A percentile compares a stretch with the other conserved stretches of the same genome.
Conservation (phyloP, 2,329 filamentous ascomycete genomes). For the Penicillium sp. region DNA sequence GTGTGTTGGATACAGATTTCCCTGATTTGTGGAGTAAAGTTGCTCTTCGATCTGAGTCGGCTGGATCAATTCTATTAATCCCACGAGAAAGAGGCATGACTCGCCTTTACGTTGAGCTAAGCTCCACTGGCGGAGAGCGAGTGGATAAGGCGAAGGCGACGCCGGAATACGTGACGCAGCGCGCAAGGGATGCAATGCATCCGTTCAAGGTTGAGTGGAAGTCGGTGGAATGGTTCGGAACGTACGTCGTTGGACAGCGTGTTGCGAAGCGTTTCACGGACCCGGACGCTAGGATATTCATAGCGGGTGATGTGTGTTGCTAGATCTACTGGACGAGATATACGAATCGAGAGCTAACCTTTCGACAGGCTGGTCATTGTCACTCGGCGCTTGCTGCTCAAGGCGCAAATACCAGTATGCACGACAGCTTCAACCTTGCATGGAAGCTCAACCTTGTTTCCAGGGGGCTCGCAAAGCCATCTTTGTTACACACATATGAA, state of each 20-base stretch:
- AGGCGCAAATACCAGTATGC: slow-evolving; percentile 40
- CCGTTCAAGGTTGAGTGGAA: slow-evolving; percentile 51
- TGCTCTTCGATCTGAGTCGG: slow-evolving; percentile 65
- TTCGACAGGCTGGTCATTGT: slow-evolving; percentile 30
- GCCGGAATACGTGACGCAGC: slow-evolving; percentile 69
- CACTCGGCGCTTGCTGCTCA: slow-evolving; percentile 37
- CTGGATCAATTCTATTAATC: slow-evolving; percentile 72
- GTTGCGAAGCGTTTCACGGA: slow-evolving; percentile 51
- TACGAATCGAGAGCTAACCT: neutral
- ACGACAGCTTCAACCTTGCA: slow-evolving; percentile 39
- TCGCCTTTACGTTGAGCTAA: slow-evolving; percentile 55
- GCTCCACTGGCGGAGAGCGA: slow-evolving; percentile 25
- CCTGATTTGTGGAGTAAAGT: slow-evolving; percentile 76
- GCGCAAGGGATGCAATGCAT: slow-evolving; percentile 45
- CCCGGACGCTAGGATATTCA: slow-evolving; percentile 46
- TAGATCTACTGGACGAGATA: neutral
- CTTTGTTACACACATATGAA: slow-evolving; percentile 32
- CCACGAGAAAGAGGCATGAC: slow-evolving; percentile 74
- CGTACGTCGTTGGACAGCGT: slow-evolving; percentile 54
- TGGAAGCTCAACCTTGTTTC: slow-evolving; percentile 37
- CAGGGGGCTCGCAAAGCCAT: slow-evolving; percentile 26
- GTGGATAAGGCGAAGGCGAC: slow-evolving; percentile 44
- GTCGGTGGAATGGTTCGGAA: slow-evolving; percentile 52
- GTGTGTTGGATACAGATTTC: slow-evolving; percentile 66
- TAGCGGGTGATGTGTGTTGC: slow-evolving; percentile 49